Base-by-base conservation (phyloP, 495 filamentous ascomycete species). In the Neurospora africana region DNA sequence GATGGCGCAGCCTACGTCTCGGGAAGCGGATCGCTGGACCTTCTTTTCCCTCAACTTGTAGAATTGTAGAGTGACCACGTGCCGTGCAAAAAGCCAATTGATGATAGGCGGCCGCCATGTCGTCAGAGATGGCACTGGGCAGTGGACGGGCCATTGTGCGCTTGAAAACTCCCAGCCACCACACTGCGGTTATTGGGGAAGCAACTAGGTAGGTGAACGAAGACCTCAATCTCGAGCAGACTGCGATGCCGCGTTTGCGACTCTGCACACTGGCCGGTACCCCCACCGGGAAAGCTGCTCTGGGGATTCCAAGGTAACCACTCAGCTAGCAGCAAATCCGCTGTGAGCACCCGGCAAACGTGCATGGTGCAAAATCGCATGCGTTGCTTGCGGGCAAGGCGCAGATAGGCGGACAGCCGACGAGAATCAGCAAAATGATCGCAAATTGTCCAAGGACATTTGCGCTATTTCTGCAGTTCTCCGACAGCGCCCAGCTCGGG, bases 391-490 rank as follows among this genome's bases (percentile, higher is more conserved):
- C 27, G 40, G 13, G 58, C n/a, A 71, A 35, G 68, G 69, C 41
- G 72, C 36, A 40, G 21, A 23, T 39, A 37, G 27, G 53, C 53
- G 27, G 53, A 61, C 27, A 33, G 73, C 75, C 40, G 70, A 69
- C 68, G 47, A 39, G 27, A 61, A 61, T 30, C 53, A 61, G 53
- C 53, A 33, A 33, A 68, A 70, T 69, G 69, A 61, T 71, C 71
- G 71, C 70, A 69, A 73, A 33, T 70, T 69, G 65, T 38, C 47
- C 53, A 61, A 40, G 69, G 61, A 30, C 17, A 21, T 44, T 33
- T 71, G 69, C 69, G 33, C 70, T 71, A 74, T 72, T 72, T 72
- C 74, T 79, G 78, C 77, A 78, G 73, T 70, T 35, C 65, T 71
- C 74, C 75, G 75, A 65, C 27, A 65, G 27, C 53, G 15, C 23